Base-by-base conservation (phyloP, 352 stramenopile species). In the Peronosclerospora sorghi region DNA sequence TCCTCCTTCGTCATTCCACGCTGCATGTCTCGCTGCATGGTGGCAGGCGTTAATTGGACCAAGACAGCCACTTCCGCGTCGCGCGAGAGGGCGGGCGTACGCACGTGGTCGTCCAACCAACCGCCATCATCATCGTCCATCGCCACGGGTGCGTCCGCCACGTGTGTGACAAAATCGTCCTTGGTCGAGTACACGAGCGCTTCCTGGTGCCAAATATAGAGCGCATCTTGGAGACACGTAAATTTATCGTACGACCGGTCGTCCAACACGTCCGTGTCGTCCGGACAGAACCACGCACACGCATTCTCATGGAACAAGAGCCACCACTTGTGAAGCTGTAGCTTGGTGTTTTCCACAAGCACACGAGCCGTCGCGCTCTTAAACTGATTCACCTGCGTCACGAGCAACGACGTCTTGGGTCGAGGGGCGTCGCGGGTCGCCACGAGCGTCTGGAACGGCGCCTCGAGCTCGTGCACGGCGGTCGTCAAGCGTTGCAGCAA, bases 311-410 rank as follows among this genome's bases (percentile, higher is more conserved):
- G 48, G 41, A 84, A 88, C n/a, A 86, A 57, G 0, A 70, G 51
- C 24, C 64, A 69, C 75, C 75, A 88, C 45, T 88, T 88, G 51
- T 88, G 73, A 18, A 88, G 42, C 45, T 88, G 75, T 6, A 88
- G 40, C 23, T 82, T 71, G 1, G 72, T 75, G 30, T 79, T 88
- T 36, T 68, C 61, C 8, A 70, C 48, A 9, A 83, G 36, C 24
- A 88, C 39, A 14, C 61, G 53, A 1, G 66, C 63, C 23, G 57
- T 61, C 12, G 73, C 40, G 2, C 47, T 32, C 49, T 85, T 88
- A n/a, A 86, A 62, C 28, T 61, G 56, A 49, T 86, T 85, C 3
- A 71, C 65, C 1, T 82, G 57, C 19, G 58, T 23, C 17, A 81
- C 39, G 8, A 73, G 2, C 48, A 48, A 46, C 57, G 48, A 17